Percentiles rank a stretch among this genome's conserved stretches.
phyloP scores from a whole-genome alignment of 1,284 basidiomycete species.

The Porodaedalea pini region DNA sequence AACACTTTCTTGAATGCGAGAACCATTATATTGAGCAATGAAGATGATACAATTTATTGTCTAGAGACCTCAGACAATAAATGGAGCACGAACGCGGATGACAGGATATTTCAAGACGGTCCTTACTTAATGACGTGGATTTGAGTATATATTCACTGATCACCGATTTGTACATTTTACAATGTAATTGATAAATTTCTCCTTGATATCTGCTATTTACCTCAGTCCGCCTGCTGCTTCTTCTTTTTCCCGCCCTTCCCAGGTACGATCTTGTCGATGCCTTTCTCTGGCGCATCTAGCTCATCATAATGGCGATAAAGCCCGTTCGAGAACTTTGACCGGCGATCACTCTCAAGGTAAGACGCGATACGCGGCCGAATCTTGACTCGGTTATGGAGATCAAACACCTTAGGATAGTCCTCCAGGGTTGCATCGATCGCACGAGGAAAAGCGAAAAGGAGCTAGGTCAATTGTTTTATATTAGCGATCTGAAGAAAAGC shows the following conservation, averaged over 20 bases:
- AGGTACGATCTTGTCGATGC: neutral
- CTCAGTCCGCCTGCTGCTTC: constrained; percentile 3
- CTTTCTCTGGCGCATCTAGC: constrained; percentile 34
- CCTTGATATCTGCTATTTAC: neutral
- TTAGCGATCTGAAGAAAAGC: neutral
- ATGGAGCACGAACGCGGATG: too few species aligned
- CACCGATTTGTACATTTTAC: neutral
- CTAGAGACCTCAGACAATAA: too few species aligned
- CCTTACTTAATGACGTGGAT: too few species aligned
- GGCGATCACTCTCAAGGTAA: constrained; percentile 41
- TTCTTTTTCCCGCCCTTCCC: constrained; percentile 1
- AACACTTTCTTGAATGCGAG: too few species aligned
- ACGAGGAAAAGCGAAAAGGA: constrained; percentile 47
- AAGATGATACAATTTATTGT: too few species aligned
- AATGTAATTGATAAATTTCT: neutral
- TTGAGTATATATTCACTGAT: too few species aligned
- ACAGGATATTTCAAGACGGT: too few species aligned
- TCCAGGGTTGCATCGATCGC: constrained; percentile 31
- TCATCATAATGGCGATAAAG: constrained; percentile 47
- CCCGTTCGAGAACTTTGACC: constrained; percentile 38
- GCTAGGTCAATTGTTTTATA: constrained; percentile 30
- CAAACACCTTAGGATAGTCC: constrained; percentile 35
- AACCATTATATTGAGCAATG: too few species aligned
- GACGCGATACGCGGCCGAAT: constrained; percentile 36
- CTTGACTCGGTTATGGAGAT: constrained; percentile 32